Conservation (phyloP, 1,284 basidiomycete species). For the Apiotrichum gamsii region DNA sequence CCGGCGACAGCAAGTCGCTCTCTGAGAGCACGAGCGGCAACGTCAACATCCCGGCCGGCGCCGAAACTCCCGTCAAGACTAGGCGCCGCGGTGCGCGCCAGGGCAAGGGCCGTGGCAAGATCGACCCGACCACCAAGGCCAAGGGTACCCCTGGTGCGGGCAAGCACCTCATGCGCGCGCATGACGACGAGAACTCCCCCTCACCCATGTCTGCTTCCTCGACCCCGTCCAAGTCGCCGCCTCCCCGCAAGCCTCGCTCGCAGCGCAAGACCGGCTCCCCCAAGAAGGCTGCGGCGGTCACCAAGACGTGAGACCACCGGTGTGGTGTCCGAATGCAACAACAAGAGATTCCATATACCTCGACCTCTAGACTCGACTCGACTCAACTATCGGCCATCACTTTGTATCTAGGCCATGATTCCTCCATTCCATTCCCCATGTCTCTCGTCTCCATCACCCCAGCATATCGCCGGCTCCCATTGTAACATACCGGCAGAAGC, state of each 20-base stretch:
- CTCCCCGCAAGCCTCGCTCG: neutral
- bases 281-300: neutral
- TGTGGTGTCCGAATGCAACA: no score
- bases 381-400: no score
- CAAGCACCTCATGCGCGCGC: constrained; percentile 27
- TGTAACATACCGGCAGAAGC: no score
- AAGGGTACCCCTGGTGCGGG: constrained; percentile 40
- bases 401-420: no score
- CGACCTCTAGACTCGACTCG: no score
- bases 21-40: constrained; percentile 2
- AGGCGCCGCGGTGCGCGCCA: neutral
- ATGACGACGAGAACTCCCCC: no score
- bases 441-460: no score
- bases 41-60: neutral
- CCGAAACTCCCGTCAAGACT: neutral
- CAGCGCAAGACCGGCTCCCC: neutral
- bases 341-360: no score
- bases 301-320: no score
- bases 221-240: neutral
- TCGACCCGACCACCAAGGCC: constrained; percentile 1
- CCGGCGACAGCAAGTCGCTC: neutral
- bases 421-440: no score
- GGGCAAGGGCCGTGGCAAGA: neutral
- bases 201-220: neutral
- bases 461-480: no score